Evolutionary conservation across 495 filamentous ascomycete genomes (phyloP).

Genomic region (Ascodesmis nigricans): DNA sequence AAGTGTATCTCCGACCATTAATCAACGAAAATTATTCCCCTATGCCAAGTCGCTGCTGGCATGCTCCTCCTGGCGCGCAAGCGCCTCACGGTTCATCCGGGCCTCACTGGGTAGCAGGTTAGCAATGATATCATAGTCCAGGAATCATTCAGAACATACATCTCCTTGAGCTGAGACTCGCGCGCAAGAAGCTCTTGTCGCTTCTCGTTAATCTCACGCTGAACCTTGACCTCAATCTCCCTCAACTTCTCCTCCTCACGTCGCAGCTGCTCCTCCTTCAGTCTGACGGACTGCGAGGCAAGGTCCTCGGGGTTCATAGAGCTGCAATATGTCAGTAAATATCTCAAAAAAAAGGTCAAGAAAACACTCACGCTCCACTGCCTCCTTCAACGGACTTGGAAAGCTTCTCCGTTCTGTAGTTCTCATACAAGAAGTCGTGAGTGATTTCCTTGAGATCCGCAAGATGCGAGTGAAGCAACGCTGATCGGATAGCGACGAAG

Average conservation of each 20-base stretch:
- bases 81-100: constrained; percentile 44
- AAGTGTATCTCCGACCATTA: no score
- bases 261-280: constrained; percentile 97
- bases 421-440: constrained; percentile 98
- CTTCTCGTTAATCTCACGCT: constrained; percentile 99
- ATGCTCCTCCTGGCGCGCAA: no score
- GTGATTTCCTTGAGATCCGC: constrained; percentile 98
- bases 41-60: no score
- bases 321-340: constrained; percentile 29
- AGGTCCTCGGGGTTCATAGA: constrained; percentile 96
- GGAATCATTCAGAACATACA: constrained; percentile 22
- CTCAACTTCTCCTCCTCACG: constrained; percentile 98
- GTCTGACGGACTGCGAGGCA: constrained; percentile 82
- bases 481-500: constrained; percentile 91
- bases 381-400: constrained; percentile 96
- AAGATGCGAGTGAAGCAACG: constrained; percentile 87
- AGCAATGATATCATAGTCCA: neutral
- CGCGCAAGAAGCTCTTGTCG: constrained; percentile 92
- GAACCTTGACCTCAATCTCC: constrained; percentile 97
- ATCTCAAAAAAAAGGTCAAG: neutral
- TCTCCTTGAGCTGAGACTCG: constrained; percentile 94
- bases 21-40: no score
- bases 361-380: constrained; percentile 50
- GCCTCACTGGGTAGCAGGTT: constrained; percentile 37
- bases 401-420: constrained; percentile 99